Base-by-base conservation (phyloP, 139 green algal species). In the Auxenochlorella protothecoides region DNA sequence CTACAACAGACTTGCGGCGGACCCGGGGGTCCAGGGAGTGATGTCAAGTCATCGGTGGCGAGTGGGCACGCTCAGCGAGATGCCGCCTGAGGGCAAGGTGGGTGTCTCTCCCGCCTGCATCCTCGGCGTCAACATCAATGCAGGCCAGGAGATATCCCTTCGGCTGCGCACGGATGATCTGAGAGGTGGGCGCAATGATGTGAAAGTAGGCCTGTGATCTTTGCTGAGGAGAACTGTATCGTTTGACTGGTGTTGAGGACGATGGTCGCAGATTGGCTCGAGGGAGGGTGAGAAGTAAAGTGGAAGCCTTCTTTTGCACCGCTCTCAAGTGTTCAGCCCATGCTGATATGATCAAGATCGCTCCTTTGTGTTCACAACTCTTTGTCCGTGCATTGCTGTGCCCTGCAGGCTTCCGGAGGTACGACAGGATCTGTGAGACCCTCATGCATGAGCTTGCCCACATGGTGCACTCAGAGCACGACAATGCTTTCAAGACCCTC, bases 81-180 rank as follows among this genome's bases (percentile, higher is more conserved):
- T 96, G 90, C 91, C 89, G 2, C 90, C 91, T 0, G 85, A 90
- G 72, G 81, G 87, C 12, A 81, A 80, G 65, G 89, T 94, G 55
- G 89, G 89, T 3, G 68, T 94, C 8, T 83, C 70, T 60, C 74
- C 81, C 5, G 72, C 91, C 55, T 95, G 89, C 74, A 70, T 94
- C 4, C 77, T 94, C 53, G 89, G 89, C 0, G 81, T 86, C 72
- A 95, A 95, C 77, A 72, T 87, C 53, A 97, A 97, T 79, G 65
- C 65, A 4, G 91, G 90, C 3, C 83, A 89, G 74, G 86, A 93
- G 74, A 95, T 97, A 63, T 80, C 69, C 66, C 78, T 97, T 72
- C 80, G 92, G 12, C 84, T 97, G 73, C 82, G 91, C 51, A 97
- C 92, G 4, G 90, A 96, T 69, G 89, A 97, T 72, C 77, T 92